Percentiles rank a stretch among this genome's conserved stretches.
phyloP scores from a whole-genome alignment of 1,284 basidiomycete species.

The Ceratobasidium theobromae region DNA sequence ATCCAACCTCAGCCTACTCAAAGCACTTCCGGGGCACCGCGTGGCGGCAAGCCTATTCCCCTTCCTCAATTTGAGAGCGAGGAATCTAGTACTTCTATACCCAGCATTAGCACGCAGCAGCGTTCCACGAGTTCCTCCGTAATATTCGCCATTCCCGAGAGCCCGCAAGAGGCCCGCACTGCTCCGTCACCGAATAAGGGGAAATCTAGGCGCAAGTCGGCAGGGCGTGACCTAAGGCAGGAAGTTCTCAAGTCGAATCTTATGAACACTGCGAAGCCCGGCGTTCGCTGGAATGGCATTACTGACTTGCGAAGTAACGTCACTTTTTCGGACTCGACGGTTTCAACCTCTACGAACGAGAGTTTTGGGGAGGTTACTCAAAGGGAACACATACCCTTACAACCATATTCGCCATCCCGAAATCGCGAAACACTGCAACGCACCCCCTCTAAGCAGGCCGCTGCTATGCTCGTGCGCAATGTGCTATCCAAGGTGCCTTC shows the following conservation, averaged over 20 bases:
- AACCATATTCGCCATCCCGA: conserved; percentile 23
- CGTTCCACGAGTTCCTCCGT: conserved; percentile 32
- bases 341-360: conserved; percentile 14
- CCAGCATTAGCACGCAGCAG: conserved; percentile 4
- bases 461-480: conserved; percentile 17
- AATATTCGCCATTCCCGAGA: conserved; percentile 35
- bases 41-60: background rate
- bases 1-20: conserved; percentile 2
- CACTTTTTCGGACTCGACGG: conserved; percentile 9
- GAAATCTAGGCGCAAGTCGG: conserved; percentile 52
- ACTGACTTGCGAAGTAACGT: conserved; percentile 14
- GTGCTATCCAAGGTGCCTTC: conserved; percentile 9
- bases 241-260: conserved; percentile 27
- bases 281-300: conserved; percentile 21
- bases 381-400: conserved; percentile 1
- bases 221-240: conserved; percentile 13
- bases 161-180: conserved; percentile 3
- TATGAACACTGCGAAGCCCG: conserved; percentile 22
- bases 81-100: conserved; percentile 28
- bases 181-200: conserved; percentile 41
- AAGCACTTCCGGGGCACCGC: background rate
- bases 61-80: conserved; percentile 16
- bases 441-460: conserved; percentile 24
- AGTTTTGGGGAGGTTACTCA: conserved; percentile 7
- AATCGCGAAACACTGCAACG: conserved; percentile 15